These are phyloP conservation scores for Spathaspora boniae DNA, from an alignment of 805 yeast genomes.

Conservation along the genomic window DNA sequence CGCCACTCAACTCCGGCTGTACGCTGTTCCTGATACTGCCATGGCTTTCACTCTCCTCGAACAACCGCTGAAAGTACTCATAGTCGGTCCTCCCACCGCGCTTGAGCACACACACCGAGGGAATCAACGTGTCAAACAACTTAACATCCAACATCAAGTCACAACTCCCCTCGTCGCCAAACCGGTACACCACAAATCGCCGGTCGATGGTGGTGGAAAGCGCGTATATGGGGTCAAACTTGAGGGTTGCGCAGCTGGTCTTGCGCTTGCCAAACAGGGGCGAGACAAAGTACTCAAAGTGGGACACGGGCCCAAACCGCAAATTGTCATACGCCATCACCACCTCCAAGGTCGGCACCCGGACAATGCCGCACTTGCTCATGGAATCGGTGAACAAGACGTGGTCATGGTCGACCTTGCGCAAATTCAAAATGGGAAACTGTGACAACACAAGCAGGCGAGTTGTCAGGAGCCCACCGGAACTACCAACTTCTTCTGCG, in stretches of 20 bases:
- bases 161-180: conserved; percentile 16
- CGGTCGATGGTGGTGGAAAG: conserved; percentile 21
- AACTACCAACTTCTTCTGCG: conserved; percentile 11
- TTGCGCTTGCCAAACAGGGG: conserved; percentile 3
- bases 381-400: conserved; percentile 26
- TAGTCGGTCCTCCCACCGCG: conserved; percentile 1
- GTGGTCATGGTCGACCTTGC: conserved; percentile 14
- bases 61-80: conserved; percentile 4
- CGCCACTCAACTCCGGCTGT: no score
- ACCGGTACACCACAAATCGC: conserved; percentile 19
- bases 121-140: conserved; percentile 12
- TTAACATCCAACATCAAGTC: conserved; percentile 15
- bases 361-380: conserved; percentile 27
- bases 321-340: conserved; percentile 18
- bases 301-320: conserved; percentile 12
- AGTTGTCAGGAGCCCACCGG: no score
- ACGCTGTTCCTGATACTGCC: no score
- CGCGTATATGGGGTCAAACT: conserved; percentile 22
- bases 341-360: conserved; percentile 8
- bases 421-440: conserved; percentile 21
- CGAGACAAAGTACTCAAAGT: conserved; percentile 5
- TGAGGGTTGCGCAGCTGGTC: conserved; percentile 1
- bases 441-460: conserved; percentile 20
- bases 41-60: no score
- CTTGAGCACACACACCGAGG: conserved; percentile 4